These are phyloP conservation scores for Proteromonas lacertae DNA, from an alignment of 352 stramenopile genomes.

Conservation along the genomic window DNA sequence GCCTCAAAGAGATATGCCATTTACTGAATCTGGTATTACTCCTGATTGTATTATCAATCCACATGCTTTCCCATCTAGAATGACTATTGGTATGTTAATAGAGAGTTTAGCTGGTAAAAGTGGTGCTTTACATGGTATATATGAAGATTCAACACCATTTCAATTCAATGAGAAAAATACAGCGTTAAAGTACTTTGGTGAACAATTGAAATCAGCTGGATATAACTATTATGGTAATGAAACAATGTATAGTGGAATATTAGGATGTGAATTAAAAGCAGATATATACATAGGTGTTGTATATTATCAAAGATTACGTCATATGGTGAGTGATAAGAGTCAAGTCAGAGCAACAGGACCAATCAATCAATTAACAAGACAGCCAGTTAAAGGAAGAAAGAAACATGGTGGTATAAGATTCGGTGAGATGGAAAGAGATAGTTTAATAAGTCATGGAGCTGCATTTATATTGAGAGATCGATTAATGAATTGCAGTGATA, in stretches of 20 bases:
- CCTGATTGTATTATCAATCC: conserved; percentile 99
- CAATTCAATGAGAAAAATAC: conserved; percentile 88
- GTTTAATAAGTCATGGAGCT: conserved; percentile 73
- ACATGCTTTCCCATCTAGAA: conserved; percentile 78
- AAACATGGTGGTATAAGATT: conserved; percentile 93
- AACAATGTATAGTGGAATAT: conserved; percentile 90
- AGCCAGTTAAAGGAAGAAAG: conserved; percentile 97
- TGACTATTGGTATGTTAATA: conserved; percentile 75
- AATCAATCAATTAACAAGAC: conserved; percentile 90
- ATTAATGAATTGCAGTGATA: conserved; percentile 94
- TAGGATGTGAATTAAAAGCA: conserved; percentile 83
- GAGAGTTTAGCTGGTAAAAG: conserved; percentile 98
- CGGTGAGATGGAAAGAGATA: conserved; percentile 98
- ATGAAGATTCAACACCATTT: conserved; percentile 89
- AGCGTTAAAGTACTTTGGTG: conserved; percentile 94
- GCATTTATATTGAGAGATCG: conserved; percentile 14
- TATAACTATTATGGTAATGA: conserved; percentile 96
- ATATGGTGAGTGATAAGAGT: conserved; percentile 99
- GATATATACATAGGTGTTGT: conserved; percentile 99
- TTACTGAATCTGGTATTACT: conserved; percentile 85
- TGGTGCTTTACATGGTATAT: conserved; percentile 76
- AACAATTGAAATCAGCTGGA: conserved; percentile 62
- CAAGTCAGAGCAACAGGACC: conserved; percentile 84
- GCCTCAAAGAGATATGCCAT: conserved; percentile 94
- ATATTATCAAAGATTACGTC: conserved; percentile 95